These are phyloP conservation scores for Camellia japonica DNA, from an alignment of 148 eudicot species.

Conservation along the genomic window DNA sequence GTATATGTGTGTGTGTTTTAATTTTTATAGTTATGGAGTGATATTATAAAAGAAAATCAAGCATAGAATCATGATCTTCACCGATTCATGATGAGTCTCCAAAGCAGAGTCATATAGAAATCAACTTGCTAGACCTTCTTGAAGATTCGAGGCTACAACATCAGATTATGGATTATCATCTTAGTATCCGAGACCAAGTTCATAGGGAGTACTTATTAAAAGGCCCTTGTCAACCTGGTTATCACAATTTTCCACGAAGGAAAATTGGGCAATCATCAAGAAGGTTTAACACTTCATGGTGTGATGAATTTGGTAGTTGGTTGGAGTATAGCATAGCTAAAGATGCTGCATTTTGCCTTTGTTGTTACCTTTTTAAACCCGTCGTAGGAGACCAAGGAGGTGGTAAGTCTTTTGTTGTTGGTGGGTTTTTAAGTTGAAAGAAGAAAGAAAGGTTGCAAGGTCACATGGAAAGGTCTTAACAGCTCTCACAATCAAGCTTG, in stretches of 20 bases:
- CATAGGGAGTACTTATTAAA: not conserved
- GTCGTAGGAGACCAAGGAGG: not conserved
- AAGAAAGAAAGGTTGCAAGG: not conserved
- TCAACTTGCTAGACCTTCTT: no score
- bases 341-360: constrained; percentile 7
- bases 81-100: no score
- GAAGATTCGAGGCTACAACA: no score
- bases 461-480: not conserved
- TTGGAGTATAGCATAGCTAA: constrained; percentile 11
- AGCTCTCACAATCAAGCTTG: not conserved
- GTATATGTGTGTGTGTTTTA: no score
- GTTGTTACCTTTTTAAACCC: not conserved
- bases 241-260: not conserved
- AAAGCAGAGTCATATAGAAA: no score
- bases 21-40: no score
- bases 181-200: not conserved
- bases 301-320: not conserved
- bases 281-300: not conserved
- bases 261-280: not conserved
- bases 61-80: no score
- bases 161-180: no score
- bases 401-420: constrained; percentile 13
- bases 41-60: no score
- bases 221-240: not conserved
- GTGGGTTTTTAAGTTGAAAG: constrained; percentile 1